These are phyloP conservation scores for Apophysomyces sp. DNA, from an alignment of 371 early-diverging fungal genomes.

Conservation along the genomic window DNA sequence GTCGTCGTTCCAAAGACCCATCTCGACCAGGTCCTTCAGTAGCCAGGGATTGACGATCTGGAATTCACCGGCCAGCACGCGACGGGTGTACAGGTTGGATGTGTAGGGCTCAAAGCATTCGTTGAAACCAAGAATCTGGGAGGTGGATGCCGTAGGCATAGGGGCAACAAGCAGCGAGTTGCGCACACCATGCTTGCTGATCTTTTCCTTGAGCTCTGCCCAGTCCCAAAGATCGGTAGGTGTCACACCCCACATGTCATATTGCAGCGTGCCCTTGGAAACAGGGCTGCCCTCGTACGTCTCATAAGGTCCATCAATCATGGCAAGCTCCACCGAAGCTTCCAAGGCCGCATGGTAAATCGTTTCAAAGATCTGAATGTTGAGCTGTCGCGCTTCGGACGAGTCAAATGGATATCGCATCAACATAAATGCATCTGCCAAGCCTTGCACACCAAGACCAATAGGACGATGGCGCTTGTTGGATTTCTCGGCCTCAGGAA, in stretches of 20 bases:
- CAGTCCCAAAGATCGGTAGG: slow-evolving; percentile 89
- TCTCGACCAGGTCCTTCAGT: slow-evolving; percentile 90
- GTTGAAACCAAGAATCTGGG: slow-evolving; percentile 98
- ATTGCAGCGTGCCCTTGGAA: slow-evolving; percentile 92
- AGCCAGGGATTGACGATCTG: slow-evolving; percentile 98
- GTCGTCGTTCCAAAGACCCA: slow-evolving; percentile 92
- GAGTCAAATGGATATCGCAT: slow-evolving; percentile 96
- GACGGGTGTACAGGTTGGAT: slow-evolving; percentile 95
- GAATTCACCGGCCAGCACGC: slow-evolving; percentile 98
- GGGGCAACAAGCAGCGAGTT: slow-evolving; percentile 96
- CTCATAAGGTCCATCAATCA: slow-evolving; percentile 80
- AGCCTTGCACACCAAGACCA: slow-evolving; percentile 98
- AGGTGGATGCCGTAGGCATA: slow-evolving; percentile 99
- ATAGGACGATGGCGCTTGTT: slow-evolving; percentile 96
- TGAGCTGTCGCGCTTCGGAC: slow-evolving; percentile 81
- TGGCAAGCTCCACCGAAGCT: slow-evolving; percentile 90
- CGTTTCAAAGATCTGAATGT: slow-evolving; percentile 96
- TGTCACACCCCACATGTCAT: slow-evolving; percentile 90
- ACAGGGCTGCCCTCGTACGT: slow-evolving; percentile 92
- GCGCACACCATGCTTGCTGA: slow-evolving; percentile 88
- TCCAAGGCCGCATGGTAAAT: slow-evolving; percentile 97
- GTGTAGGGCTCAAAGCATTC: slow-evolving; percentile 99
- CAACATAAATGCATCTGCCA: slow-evolving; percentile 96
- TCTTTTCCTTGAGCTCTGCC: slow-evolving; percentile 78
- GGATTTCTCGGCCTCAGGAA: slow-evolving; percentile 80